These are phyloP conservation scores for Ogataea kodamae DNA, from an alignment of 805 yeast genomes.

Conservation along the genomic window DNA sequence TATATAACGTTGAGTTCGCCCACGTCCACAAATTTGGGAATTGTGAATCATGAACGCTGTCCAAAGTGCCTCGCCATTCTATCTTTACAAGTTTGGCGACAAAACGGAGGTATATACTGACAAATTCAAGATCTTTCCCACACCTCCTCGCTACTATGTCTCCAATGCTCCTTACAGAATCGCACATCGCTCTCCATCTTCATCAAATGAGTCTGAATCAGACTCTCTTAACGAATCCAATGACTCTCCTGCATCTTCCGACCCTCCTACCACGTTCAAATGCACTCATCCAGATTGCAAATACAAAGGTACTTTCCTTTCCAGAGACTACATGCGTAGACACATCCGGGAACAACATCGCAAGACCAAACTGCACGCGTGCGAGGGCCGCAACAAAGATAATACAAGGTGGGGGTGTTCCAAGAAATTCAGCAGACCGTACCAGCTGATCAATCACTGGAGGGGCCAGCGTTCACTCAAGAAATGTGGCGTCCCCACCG, in stretches of 20 bases:
- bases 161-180: background rate
- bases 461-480: slow-evolving; percentile 30
- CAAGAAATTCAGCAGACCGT: slow-evolving; percentile 32
- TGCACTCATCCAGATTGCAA: slow-evolving; percentile 25
- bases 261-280: slow-evolving; percentile 12
- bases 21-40: too few relatives aligned
- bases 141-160: slow-evolving; percentile 9
- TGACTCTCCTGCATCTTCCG: slow-evolving; percentile 1
- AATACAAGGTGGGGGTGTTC: slow-evolving; percentile 32
- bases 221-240: slow-evolving; percentile 4
- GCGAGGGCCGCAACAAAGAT: slow-evolving; percentile 23
- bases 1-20: too few relatives aligned
- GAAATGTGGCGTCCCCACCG: slow-evolving; percentile 29
- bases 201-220: slow-evolving; percentile 10
- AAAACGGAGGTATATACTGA: slow-evolving; percentile 19
- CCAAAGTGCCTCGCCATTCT: slow-evolving; percentile 19
- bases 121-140: slow-evolving; percentile 24
- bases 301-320: slow-evolving; percentile 30
- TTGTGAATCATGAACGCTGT: slow-evolving; percentile 8
- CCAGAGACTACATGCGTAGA: slow-evolving; percentile 30
- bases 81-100: slow-evolving; percentile 23
- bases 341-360: slow-evolving; percentile 33
- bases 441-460: slow-evolving; percentile 35
- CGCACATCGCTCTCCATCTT: slow-evolving; percentile 2
- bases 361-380: slow-evolving; percentile 25